These are phyloP conservation scores for Kwoniella shivajii DNA, from an alignment of 1,284 basidiomycete genomes.

Conservation along the genomic window DNA sequence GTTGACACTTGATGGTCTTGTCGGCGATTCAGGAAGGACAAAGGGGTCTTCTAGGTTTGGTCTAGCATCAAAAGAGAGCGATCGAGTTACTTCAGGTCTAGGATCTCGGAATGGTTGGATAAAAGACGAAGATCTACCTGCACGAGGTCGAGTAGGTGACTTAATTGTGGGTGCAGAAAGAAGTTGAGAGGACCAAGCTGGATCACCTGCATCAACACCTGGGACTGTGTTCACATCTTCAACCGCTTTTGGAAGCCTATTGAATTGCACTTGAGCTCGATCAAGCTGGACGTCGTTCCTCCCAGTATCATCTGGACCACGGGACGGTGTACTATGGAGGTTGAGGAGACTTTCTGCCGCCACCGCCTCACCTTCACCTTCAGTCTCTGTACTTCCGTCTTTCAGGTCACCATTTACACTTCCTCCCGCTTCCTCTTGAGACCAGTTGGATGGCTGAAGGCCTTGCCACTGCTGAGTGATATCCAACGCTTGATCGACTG, in stretches of 20 bases:
- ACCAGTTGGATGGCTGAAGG: conserved; percentile 1
- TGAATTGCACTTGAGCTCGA: neutral
- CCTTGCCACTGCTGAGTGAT: conserved; percentile 11
- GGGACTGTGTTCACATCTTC: neutral
- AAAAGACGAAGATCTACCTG: conserved; percentile 7
- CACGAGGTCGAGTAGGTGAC: conserved; percentile 7
- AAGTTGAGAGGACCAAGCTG: neutral
- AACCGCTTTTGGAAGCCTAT: neutral
- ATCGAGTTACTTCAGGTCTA: conserved; percentile 18
- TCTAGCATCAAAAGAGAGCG: conserved; percentile 13
- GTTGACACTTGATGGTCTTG: conserved; percentile 1
- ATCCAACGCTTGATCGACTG: conserved; percentile 12
- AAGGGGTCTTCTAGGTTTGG: conserved; percentile 16
- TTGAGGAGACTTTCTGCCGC: conserved; percentile 20
- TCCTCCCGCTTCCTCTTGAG: neutral
- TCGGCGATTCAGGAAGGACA: conserved; percentile 7
- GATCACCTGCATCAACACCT: neutral
- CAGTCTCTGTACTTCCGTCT: conserved; percentile 1
- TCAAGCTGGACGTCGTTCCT: conserved; percentile 6
- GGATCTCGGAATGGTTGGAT: conserved; percentile 24
- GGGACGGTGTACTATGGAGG: conserved; percentile 19
- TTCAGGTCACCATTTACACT: neutral
- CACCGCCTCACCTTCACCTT: conserved; percentile 14
- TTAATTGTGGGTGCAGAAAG: conserved; percentile 8
- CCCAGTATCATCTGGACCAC: conserved; percentile 8